These are phyloP conservation scores for Oenanthe sinensis DNA, from an alignment of 129 eudicot species.

Conservation along the genomic window DNA sequence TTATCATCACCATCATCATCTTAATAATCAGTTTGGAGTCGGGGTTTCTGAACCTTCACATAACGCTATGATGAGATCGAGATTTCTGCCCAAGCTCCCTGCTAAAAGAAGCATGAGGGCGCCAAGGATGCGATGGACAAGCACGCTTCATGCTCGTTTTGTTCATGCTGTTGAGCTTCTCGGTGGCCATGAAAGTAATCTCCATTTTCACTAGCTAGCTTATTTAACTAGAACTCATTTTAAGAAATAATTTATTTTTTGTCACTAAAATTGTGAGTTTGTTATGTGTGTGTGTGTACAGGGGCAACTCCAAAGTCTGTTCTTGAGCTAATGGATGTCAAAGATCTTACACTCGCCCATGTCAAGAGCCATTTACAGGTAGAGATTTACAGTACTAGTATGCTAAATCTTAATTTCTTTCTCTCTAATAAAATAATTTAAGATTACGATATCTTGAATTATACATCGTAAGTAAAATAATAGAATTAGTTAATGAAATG, in stretches of 20 bases:
- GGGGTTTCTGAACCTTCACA: conserved; percentile 37
- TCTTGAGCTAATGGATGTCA: conserved; percentile 92
- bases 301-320: conserved; percentile 98
- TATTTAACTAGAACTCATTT: not conserved
- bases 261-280: not conserved
- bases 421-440: too few species aligned
- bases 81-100: conserved; percentile 57
- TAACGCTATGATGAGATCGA: conserved; percentile 58
- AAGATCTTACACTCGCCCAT: conserved; percentile 92
- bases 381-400: conserved; percentile 32
- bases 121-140: conserved; percentile 92
- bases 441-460: too few species aligned
- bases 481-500: not conserved
- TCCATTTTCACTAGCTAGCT: not conserved
- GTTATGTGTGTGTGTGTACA: conserved; percentile 7
- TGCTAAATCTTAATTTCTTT: not conserved
- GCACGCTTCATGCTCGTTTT: conserved; percentile 78
- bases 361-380: conserved; percentile 97
- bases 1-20: conserved; percentile 27
- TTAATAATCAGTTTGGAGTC: conserved; percentile 33
- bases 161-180: conserved; percentile 95
- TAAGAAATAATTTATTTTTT: not conserved
- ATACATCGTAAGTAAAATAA: not conserved
- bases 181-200: conserved; percentile 94
- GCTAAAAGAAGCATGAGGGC: conserved; percentile 76